Conservation (phyloP, 2,329 filamentous ascomycete genomes). For the Xylariaceae sp. region DNA sequence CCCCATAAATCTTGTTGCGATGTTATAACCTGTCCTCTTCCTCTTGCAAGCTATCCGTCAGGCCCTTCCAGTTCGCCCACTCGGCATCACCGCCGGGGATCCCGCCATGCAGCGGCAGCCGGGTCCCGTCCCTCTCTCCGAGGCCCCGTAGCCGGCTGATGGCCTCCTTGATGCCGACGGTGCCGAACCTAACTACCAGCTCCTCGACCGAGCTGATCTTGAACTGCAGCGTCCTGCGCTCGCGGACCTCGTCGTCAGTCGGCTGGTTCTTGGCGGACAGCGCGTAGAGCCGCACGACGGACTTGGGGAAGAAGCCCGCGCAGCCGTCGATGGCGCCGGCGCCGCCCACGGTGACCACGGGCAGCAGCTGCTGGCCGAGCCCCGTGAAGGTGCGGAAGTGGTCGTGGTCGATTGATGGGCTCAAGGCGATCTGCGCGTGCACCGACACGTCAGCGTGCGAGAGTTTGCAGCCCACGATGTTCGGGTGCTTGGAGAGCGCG, state of each 20-base stretch:
- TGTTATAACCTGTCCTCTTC: constrained; percentile 20
- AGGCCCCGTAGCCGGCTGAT: constrained; percentile 63
- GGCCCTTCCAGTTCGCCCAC: constrained; percentile 51
- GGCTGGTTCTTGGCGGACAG: constrained; percentile 43
- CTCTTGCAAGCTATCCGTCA: constrained; percentile 51
- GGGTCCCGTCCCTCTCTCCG: constrained; percentile 63
- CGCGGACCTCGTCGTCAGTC: constrained; percentile 48
- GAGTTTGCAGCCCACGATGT: constrained; percentile 73
- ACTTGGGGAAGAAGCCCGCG: constrained; percentile 63
- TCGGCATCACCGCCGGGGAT: constrained; percentile 62
- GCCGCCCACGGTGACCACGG: constrained; percentile 43
- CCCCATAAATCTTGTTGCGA: too few species aligned
- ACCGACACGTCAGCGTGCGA: constrained; percentile 71
- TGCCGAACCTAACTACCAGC: constrained; percentile 63
- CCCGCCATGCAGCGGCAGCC: constrained; percentile 63
- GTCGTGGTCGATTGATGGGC: constrained; percentile 62
- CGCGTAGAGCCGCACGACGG: constrained; percentile 63
- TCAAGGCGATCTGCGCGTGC: constrained; percentile 65
- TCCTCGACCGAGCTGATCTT: constrained; percentile 67
- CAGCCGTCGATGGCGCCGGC: constrained; percentile 49
- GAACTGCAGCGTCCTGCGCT: constrained; percentile 64
- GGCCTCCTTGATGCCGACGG: constrained; percentile 70
- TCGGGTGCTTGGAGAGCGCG: constrained; percentile 63
- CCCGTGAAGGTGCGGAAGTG: constrained; percentile 68
- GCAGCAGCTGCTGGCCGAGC: constrained; percentile 68